Conservation (phyloP, 345 rosid genomes). For the Anastatica hierochuntica region DNA sequence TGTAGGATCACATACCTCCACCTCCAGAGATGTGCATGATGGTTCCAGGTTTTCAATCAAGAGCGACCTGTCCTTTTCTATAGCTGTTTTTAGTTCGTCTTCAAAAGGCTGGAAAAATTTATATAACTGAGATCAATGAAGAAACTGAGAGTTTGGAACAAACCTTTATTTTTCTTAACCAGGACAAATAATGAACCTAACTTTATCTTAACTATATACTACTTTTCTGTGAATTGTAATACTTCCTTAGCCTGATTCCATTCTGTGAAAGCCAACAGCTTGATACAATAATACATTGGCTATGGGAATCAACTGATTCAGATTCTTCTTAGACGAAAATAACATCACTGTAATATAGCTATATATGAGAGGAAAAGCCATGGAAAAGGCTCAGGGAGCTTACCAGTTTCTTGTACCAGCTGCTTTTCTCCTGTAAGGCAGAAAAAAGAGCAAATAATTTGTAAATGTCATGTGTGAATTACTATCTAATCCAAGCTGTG, state of each 20-base stretch:
- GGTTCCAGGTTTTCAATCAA: slow-evolving; percentile 49
- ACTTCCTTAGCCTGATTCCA: neutral
- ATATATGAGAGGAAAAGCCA: neutral
- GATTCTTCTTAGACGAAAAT: neutral
- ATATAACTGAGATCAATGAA: neutral
- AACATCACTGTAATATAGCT: slow-evolving; percentile 1
- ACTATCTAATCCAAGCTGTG: neutral
- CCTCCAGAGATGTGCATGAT: slow-evolving; percentile 41
- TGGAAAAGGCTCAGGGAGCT: slow-evolving; percentile 18
- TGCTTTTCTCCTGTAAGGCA: slow-evolving; percentile 30
- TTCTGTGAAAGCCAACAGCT: slow-evolving; percentile 1
- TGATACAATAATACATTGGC: neutral
- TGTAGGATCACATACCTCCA: slow-evolving; percentile 36
- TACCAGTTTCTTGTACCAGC: slow-evolving; percentile 37
- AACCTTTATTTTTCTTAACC: neutral
- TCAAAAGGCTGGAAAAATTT: slow-evolving; percentile 37
- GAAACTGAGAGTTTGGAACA: neutral
- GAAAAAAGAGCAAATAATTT: slow-evolving; percentile 3
- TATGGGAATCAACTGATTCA: neutral
- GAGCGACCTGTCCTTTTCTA: slow-evolving; percentile 26
- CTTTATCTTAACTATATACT: neutral
- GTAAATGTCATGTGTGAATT: slow-evolving; percentile 4
- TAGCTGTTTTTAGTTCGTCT: slow-evolving; percentile 32
- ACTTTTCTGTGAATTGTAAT: neutral
- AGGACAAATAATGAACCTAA: neutral